Percentiles rank a stretch among this genome's conserved stretches.
These are phyloP conservation scores for Malus sieversii DNA, from an alignment of 306 rosid genomes.

Conservation along the genomic window DNA sequence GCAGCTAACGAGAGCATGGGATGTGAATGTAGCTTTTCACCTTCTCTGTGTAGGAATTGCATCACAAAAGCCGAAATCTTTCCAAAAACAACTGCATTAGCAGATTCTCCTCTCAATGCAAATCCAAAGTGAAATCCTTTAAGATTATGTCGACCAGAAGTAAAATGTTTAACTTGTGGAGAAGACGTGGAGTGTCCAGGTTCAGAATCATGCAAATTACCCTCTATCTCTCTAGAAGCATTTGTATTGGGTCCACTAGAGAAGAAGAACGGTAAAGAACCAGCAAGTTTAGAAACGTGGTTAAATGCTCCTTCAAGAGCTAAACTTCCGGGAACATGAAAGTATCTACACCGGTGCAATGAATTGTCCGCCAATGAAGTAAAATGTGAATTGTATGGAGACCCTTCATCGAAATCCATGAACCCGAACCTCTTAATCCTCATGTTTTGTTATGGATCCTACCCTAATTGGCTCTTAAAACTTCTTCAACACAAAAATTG, in stretches of 20 bases:
- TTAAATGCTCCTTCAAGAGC: constrained; percentile 56
- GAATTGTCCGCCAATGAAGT: constrained; percentile 49
- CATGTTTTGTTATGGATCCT: constrained; percentile 27
- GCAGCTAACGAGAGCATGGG: constrained; percentile 64
- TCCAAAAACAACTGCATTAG: constrained; percentile 23
- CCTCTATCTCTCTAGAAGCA: constrained; percentile 30
- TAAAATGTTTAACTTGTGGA: constrained; percentile 33
- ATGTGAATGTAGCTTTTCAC: constrained; percentile 38
- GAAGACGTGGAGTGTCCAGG: constrained; percentile 18
- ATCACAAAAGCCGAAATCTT: constrained; percentile 44
- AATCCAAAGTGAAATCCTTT: constrained; percentile 39
- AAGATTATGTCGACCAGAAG: constrained; percentile 29
- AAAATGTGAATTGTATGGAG: constrained; percentile 45
- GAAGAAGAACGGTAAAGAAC: constrained; percentile 46
- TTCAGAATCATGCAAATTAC: constrained; percentile 32
- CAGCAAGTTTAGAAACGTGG: constrained; percentile 53
- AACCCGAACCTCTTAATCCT: constrained; percentile 54
- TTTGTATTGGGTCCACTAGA: constrained; percentile 37
- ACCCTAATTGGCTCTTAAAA: background rate
- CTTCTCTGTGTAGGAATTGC: constrained; percentile 48
- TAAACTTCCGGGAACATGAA: constrained; percentile 40
- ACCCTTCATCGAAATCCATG: constrained; percentile 58
- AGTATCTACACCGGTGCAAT: constrained; percentile 24
- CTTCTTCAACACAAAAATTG: background rate
- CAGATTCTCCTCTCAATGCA: constrained; percentile 31